A percentile compares a stretch with the other conserved stretches of the same genome.
These are phyloP conservation scores for Trifolium repens DNA, from an alignment of 306 rosid species.

Conservation along the genomic window DNA sequence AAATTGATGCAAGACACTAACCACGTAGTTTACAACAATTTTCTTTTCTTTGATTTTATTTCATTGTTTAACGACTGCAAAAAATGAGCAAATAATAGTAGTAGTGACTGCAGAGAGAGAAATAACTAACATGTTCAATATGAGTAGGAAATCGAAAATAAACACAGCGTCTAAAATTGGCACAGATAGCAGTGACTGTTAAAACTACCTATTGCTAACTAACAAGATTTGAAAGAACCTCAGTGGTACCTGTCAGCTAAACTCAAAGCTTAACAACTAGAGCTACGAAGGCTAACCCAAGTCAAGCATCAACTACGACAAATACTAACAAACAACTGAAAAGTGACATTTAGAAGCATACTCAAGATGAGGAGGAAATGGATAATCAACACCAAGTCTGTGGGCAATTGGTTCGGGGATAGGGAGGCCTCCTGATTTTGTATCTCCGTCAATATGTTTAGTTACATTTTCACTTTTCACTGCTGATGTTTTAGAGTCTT, in stretches of 20 bases:
- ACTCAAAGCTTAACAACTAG: background rate
- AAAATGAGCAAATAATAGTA: too few relatives aligned
- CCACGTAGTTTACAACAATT: too few relatives aligned
- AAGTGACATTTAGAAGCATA: slow-evolving; percentile 49
- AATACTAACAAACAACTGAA: slow-evolving; percentile 9
- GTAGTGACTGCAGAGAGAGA: too few relatives aligned
- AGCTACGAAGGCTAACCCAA: slow-evolving; percentile 5
- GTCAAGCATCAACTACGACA: background rate
- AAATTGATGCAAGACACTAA: too few relatives aligned
- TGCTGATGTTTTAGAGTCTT: slow-evolving; percentile 46
- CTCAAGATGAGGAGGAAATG: slow-evolving; percentile 92
- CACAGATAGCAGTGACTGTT: background rate
- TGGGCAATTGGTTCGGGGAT: slow-evolving; percentile 74
- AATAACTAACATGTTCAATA: background rate
- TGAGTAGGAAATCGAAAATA: background rate
- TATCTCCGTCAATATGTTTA: slow-evolving; percentile 50
- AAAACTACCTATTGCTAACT: background rate
- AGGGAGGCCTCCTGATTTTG: slow-evolving; percentile 54
- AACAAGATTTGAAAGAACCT: slow-evolving; percentile 8
- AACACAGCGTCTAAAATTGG: background rate
- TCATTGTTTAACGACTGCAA: too few relatives aligned
- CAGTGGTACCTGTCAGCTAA: background rate
- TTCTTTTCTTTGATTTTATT: too few relatives aligned
- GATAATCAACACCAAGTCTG: slow-evolving; percentile 87
- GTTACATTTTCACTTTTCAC: slow-evolving; percentile 37